A percentile compares a stretch with the other conserved stretches of the same genome.
These are phyloP conservation scores for Marsdenia floribunda DNA, from an alignment of 257 asterid species.

Conservation along the genomic window DNA sequence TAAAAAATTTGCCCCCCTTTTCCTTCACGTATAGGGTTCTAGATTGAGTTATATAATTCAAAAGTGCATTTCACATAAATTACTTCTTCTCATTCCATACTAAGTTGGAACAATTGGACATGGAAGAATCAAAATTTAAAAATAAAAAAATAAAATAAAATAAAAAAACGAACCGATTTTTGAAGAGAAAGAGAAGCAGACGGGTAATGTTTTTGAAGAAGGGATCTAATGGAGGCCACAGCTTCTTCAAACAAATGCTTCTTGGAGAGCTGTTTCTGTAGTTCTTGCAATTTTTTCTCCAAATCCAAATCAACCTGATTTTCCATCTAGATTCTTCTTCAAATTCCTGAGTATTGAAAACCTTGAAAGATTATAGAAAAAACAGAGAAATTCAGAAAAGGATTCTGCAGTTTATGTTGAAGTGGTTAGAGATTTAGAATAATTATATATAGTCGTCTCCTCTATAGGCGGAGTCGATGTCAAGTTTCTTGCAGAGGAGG, in stretches of 20 bases:
- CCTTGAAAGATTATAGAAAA: no score
- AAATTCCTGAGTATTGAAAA: background rate
- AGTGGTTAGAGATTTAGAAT: no score
- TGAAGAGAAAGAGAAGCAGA: slow-evolving; percentile 69
- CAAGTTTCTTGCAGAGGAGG: slow-evolving; percentile 11
- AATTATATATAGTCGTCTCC: no score
- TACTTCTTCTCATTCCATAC: background rate
- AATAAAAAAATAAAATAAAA: background rate
- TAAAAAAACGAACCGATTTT: slow-evolving; percentile 41
- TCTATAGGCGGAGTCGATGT: background rate
- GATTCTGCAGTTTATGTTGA: background rate
- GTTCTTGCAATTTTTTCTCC: slow-evolving; percentile 53
- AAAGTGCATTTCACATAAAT: background rate
- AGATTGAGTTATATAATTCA: background rate
- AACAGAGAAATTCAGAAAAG: background rate
- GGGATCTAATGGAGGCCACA: slow-evolving; percentile 60
- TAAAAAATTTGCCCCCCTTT: background rate
- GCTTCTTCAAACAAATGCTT: slow-evolving; percentile 80
- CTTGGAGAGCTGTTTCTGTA: slow-evolving; percentile 75
- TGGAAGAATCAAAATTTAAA: background rate
- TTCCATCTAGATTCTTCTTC: slow-evolving; percentile 28
- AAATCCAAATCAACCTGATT: slow-evolving; percentile 22
- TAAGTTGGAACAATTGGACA: background rate
- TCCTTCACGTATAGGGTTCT: background rate
- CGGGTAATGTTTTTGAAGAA: slow-evolving; percentile 57